phyloP scores from a whole-genome alignment of 2,329 filamentous ascomycete genomes.

The Phoma sp. region DNA sequence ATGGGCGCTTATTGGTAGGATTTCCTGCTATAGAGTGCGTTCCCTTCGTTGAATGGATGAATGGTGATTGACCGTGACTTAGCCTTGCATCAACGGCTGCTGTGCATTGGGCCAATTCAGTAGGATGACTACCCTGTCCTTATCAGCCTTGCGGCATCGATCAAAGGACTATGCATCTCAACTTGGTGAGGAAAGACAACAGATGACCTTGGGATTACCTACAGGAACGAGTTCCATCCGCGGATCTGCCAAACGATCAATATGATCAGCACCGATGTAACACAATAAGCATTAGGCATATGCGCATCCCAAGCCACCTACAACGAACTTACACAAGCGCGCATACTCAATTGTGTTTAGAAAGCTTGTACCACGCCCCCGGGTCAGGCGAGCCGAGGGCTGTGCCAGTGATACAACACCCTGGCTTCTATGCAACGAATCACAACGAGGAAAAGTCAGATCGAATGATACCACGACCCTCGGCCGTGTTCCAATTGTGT shows the following conservation, averaged over 20 bases:
- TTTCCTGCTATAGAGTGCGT: background rate
- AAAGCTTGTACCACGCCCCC: conserved; percentile 15
- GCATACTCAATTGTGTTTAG: background rate
- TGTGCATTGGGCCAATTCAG: too few relatives aligned
- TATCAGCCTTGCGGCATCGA: too few relatives aligned
- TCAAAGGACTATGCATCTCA: too few relatives aligned
- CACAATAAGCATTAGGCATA: background rate
- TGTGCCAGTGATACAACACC: background rate
- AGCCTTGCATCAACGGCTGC: too few relatives aligned
- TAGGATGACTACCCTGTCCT: too few relatives aligned
- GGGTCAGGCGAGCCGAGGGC: conserved; percentile 1
- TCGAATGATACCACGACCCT: conserved; percentile 9
- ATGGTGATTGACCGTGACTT: too few relatives aligned
- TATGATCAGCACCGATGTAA: too few relatives aligned
- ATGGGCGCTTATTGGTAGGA: too few relatives aligned
- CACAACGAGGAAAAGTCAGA: background rate
- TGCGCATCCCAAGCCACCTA: conserved; percentile 4
- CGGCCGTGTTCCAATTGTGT: conserved; percentile 1
- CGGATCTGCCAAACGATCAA: background rate
- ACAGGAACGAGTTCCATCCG: background rate
- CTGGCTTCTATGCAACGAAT: conserved; percentile 1
- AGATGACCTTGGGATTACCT: too few relatives aligned
- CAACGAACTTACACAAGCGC: conserved; percentile 2
- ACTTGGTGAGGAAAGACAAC: too few relatives aligned
- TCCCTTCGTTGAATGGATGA: too few relatives aligned